Conservation (phyloP, 768 basidiomycete species). For the Mycena indigotica region DNA sequence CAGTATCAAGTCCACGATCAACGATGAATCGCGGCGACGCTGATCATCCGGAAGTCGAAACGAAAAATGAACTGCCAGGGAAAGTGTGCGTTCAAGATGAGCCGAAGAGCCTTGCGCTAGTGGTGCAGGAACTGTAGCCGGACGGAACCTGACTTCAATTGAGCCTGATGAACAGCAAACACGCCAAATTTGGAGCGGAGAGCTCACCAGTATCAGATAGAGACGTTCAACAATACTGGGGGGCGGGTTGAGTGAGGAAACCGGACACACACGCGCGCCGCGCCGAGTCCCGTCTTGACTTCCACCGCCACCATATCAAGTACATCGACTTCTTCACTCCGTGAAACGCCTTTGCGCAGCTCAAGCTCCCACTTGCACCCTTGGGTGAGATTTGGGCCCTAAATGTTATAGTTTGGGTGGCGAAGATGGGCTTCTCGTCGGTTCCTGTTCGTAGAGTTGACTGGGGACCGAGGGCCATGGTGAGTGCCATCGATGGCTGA, state of each 20-base stretch:
- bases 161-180: neutral
- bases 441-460: neutral
- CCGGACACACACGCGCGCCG: neutral
- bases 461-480: too few relatives aligned
- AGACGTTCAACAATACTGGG: neutral
- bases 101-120: neutral
- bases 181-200: neutral
- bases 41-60: neutral
- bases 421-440: neutral
- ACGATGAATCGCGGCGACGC: neutral
- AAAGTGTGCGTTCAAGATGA: neutral
- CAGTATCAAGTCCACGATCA: neutral
- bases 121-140: too few relatives aligned
- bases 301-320: neutral
- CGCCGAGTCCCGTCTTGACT: neutral
- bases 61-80: neutral
- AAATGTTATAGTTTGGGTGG: neutral
- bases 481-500: too few relatives aligned
- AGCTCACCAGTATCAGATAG: neutral
- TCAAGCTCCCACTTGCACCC: neutral
- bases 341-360: neutral
- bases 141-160: neutral
- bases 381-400: neutral
- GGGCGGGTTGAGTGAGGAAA: too few relatives aligned
- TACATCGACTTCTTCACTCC: conserved; percentile 1